phyloP scores from a whole-genome alignment of 345 rosid genomes.

The Arabidopsis suecica region DNA sequence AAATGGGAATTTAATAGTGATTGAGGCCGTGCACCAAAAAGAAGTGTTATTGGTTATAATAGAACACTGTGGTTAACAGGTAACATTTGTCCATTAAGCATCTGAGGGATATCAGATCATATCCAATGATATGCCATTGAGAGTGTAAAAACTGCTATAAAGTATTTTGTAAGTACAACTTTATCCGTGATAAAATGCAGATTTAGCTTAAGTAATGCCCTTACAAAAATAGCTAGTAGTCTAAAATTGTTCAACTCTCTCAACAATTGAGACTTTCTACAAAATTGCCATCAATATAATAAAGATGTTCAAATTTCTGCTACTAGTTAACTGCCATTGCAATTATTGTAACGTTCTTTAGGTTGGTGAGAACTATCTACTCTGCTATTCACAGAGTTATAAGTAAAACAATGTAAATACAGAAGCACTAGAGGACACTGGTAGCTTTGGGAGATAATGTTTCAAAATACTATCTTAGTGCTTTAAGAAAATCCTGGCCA shows the following conservation, averaged over 20 bases:
- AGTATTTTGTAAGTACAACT: neutral
- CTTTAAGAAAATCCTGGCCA: constrained; percentile 30
- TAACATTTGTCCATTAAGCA: neutral
- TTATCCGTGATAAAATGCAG: neutral
- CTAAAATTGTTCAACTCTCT: constrained; percentile 14
- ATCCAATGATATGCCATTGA: neutral
- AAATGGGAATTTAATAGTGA: neutral
- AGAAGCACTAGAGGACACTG: constrained; percentile 34
- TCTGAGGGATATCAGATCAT: neutral
- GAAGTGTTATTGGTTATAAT: constrained; percentile 23
- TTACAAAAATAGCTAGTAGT: constrained; percentile 1
- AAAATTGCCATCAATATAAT: neutral
- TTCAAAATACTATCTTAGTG: constrained; percentile 31
- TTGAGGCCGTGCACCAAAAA: constrained; percentile 26
- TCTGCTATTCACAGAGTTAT: constrained; percentile 11
- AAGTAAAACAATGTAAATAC: constrained; percentile 20
- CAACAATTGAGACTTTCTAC: neutral
- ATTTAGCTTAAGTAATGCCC: neutral
- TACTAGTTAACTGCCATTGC: neutral
- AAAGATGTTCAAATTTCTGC: constrained; percentile 3
- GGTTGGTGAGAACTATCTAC: constrained; percentile 6
- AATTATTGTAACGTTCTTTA: constrained; percentile 24
- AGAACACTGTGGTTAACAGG: constrained; percentile 29
- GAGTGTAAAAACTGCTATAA: neutral
- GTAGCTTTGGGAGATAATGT: constrained; percentile 33